A percentile compares a stretch with the other conserved stretches of the same genome.
phyloP scores from a whole-genome alignment of 768 basidiomycete genomes.

The Boletus tylopilopsis region DNA sequence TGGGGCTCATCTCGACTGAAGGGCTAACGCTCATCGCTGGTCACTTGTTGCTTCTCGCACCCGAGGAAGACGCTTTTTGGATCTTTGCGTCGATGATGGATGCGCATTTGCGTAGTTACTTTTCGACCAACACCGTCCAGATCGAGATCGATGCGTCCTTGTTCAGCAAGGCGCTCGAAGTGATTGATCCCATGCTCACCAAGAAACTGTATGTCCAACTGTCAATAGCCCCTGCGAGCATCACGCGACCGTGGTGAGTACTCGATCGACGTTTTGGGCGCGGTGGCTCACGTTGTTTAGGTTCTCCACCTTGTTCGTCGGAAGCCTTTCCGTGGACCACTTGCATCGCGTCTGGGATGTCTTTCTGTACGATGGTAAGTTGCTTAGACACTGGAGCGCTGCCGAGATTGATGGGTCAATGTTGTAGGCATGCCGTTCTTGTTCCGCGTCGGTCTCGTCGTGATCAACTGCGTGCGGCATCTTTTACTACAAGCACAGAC shows the following conservation, averaged over 20 bases:
- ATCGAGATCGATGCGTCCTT: slow-evolving; percentile 74
- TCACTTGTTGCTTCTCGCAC: slow-evolving; percentile 67
- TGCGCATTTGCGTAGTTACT: slow-evolving; percentile 74
- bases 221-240: slow-evolving; percentile 49
- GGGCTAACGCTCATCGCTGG: slow-evolving; percentile 70
- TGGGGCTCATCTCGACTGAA: slow-evolving; percentile 22
- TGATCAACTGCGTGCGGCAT: slow-evolving; percentile 59
- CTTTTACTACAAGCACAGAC: slow-evolving; percentile 49
- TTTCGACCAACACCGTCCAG: slow-evolving; percentile 55
- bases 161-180: slow-evolving; percentile 67
- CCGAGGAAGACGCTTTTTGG: slow-evolving; percentile 91
- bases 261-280: background rate
- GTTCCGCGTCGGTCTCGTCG: slow-evolving; percentile 66
- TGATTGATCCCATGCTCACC: slow-evolving; percentile 52
- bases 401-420: background rate
- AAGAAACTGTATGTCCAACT: slow-evolving; percentile 67
- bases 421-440: slow-evolving; percentile 66
- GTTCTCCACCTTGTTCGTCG: slow-evolving; percentile 73
- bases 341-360: slow-evolving; percentile 79
- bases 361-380: slow-evolving; percentile 74
- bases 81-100: slow-evolving; percentile 88
- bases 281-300: slow-evolving; percentile 31
- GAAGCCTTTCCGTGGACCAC: slow-evolving; percentile 58
- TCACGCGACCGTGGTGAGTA: slow-evolving; percentile 63
- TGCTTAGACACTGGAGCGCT: background rate